These are phyloP conservation scores for Rhamnella rubrinervis DNA, from an alignment of 331 rosid species.

Conservation along the genomic window DNA sequence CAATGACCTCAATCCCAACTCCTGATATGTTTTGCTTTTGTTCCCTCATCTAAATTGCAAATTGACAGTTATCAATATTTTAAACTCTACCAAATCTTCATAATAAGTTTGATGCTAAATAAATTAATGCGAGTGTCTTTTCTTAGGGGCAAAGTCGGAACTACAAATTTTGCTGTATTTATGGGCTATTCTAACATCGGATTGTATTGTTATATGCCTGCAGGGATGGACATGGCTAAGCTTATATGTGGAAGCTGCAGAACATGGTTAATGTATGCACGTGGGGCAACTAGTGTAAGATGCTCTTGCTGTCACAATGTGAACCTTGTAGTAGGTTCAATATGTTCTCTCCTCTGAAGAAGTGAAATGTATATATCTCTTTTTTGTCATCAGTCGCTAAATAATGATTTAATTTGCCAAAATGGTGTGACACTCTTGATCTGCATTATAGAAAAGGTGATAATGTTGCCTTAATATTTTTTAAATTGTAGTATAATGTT, in stretches of 20 bases:
- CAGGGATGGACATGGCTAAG: conserved; percentile 92
- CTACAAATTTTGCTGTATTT: not conserved
- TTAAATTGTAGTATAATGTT: not conserved
- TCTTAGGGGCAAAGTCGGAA: no score
- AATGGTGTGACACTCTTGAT: not conserved
- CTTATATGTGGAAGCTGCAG: conserved; percentile 96
- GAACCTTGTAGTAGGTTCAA: conserved; percentile 78
- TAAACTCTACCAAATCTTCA: no score
- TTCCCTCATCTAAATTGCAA: conserved; percentile 3
- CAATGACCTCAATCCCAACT: conserved; percentile 80
- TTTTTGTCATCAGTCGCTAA: not conserved
- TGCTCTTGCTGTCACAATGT: conserved; percentile 93
- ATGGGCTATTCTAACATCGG: not conserved
- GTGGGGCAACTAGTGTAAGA: conserved; percentile 93
- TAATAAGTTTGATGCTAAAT: no score
- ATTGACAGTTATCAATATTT: not conserved
- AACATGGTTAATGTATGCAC: conserved; percentile 83
- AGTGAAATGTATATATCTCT: conserved; percentile 9
- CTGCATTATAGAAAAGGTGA: conserved; percentile 3
- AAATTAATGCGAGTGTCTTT: no score
- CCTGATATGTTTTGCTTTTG: conserved; percentile 50
- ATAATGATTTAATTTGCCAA: not conserved
- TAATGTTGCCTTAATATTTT: not conserved
- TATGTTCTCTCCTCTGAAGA: conserved; percentile 7
- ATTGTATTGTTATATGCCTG: conserved; percentile 17